Evolutionary conservation across 192 early-diverging fungal genomes (phyloP).

Genomic region (Piromyces finnis): DNA sequence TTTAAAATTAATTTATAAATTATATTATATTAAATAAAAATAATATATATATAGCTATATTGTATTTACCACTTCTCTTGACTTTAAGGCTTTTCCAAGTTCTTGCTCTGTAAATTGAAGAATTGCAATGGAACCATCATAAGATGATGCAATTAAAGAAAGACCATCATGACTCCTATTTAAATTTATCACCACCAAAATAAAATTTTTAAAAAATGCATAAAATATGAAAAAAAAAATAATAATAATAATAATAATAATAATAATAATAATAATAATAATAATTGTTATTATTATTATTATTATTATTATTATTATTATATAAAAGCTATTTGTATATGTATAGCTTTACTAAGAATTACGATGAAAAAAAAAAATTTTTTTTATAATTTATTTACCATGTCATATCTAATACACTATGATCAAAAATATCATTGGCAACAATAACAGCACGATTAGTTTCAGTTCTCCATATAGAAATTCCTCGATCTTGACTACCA

Average conservation of each 20-base stretch:
- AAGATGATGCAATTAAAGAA: slow-evolving; percentile 67
- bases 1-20: too few species aligned
- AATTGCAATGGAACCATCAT: slow-evolving; percentile 73
- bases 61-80: slow-evolving; percentile 40
- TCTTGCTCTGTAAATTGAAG: slow-evolving; percentile 49
- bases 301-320: too few species aligned
- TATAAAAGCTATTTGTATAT: too few species aligned
- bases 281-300: too few species aligned
- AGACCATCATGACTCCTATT: slow-evolving; percentile 52
- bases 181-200: background rate
- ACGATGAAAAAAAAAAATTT: too few species aligned
- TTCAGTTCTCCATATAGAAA: slow-evolving; percentile 75
- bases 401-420: slow-evolving; percentile 69
- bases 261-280: too few species aligned
- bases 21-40: background rate
- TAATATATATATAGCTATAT: background rate
- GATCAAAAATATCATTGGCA: slow-evolving; percentile 53
- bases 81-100: slow-evolving; percentile 40
- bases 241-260: too few species aligned
- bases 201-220: too few species aligned
- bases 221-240: too few species aligned
- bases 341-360: too few species aligned
- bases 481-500: slow-evolving; percentile 72
- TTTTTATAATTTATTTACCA: slow-evolving; percentile 28
- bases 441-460: slow-evolving; percentile 50